phyloP scores from a whole-genome alignment of 2,329 filamentous ascomycete species.

The Fusarium sp. region DNA sequence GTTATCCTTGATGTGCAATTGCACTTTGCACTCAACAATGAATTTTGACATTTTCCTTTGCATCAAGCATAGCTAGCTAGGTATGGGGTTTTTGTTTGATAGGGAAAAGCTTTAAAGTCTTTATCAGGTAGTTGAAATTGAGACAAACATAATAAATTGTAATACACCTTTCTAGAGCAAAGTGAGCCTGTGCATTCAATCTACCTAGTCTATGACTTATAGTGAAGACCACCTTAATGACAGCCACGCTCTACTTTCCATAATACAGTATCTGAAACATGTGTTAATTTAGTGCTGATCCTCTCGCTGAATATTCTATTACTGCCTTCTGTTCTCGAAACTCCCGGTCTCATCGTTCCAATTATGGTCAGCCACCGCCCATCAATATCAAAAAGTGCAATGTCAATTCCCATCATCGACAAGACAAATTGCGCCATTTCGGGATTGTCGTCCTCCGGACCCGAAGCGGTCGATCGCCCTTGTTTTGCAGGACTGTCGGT shows the following conservation, averaged over 20 bases:
- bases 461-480: slow-evolving; percentile 38
- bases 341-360: not conserved
- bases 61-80: slow-evolving; percentile 38
- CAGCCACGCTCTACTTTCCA: not conserved
- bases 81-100: slow-evolving; percentile 17
- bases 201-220: not conserved
- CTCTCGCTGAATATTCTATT: too few species aligned
- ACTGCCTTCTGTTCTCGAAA: not conserved
- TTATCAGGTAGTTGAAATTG: not conserved
- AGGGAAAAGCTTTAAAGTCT: slow-evolving; percentile 4
- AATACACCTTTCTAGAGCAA: not conserved
- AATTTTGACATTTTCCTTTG: slow-evolving; percentile 15
- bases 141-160: not conserved
- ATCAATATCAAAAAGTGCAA: not conserved
- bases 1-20: slow-evolving; percentile 25
- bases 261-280: not conserved
- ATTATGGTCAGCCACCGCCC: not conserved
- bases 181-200: not conserved
- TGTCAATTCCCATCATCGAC: not conserved
- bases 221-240: not conserved
- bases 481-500: not conserved
- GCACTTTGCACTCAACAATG: slow-evolving; percentile 13
- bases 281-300: not conserved
- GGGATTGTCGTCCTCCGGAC: slow-evolving; percentile 29
- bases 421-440: not conserved